A percentile compares a stretch with the other conserved stretches of the same genome.
Evolutionary conservation across 352 stramenopile genomes (phyloP).

Genomic region (Globisporangium solare): DNA sequence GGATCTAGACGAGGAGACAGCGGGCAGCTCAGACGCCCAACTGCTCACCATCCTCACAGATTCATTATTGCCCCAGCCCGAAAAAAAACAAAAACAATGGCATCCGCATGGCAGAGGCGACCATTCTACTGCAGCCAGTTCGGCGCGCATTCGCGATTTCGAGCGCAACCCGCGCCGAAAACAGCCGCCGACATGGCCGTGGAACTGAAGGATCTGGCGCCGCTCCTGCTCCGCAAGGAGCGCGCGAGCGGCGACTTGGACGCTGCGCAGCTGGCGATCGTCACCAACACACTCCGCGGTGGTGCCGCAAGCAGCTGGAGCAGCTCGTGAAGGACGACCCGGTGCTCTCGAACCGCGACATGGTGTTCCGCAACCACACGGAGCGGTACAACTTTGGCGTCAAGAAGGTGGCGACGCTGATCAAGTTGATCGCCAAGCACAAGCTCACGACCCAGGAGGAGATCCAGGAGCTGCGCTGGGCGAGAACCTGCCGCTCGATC

Average conservation of each 20-base stretch:
- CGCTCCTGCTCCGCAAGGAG: constrained; percentile 17
- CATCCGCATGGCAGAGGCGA: no score
- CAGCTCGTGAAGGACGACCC: constrained; percentile 20
- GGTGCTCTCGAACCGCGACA: constrained; percentile 37
- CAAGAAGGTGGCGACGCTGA: constrained; percentile 31
- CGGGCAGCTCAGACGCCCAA: no score
- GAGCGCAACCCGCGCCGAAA: no score
- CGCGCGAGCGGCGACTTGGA: constrained; percentile 15
- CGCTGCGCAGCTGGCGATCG: background rate
- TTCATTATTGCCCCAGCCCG: no score
- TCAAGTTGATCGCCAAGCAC: constrained; percentile 25
- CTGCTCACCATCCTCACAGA: no score
- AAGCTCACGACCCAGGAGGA: constrained; percentile 21
- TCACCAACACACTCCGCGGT: constrained; percentile 15
- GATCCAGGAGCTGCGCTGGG: constrained; percentile 27
- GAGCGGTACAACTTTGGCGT: constrained; percentile 25
- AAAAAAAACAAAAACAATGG: no score
- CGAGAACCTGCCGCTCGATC: constrained; percentile 38
- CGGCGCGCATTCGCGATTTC: no score
- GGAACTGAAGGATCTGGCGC: constrained; percentile 20
- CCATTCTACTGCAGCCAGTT: no score
- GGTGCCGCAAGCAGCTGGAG: constrained; percentile 12
- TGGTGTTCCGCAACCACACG: constrained; percentile 38
- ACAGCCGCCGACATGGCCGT: background rate
- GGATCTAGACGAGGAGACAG: no score